These are phyloP conservation scores for Macrophomina phaseolina DNA, from an alignment of 2,329 filamentous ascomycete genomes.

Conservation along the genomic window DNA sequence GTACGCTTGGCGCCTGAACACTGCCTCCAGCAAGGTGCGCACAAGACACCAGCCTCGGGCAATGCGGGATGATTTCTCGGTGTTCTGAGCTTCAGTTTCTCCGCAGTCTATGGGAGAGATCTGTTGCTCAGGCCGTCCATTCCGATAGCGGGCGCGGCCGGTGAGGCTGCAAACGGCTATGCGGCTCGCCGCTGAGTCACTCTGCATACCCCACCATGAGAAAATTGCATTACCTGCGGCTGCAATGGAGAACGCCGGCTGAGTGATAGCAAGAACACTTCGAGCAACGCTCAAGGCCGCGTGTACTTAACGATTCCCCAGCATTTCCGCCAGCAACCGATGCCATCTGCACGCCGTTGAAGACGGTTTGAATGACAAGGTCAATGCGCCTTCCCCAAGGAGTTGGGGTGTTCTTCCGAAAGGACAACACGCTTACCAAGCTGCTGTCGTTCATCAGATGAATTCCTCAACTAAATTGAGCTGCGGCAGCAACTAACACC, in stretches of 20 bases:
- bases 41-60: slow-evolving; percentile 14
- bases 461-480: neutral
- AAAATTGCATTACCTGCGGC: slow-evolving; percentile 10
- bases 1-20: slow-evolving; percentile 13
- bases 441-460: neutral
- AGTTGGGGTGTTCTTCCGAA: slow-evolving; percentile 12
- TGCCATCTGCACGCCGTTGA: neutral
- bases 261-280: neutral
- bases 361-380: slow-evolving; percentile 9
- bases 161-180: neutral
- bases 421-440: slow-evolving; percentile 9
- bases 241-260: neutral
- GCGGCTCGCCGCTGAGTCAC: slow-evolving; percentile 21
- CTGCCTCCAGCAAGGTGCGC: neutral
- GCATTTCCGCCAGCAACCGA: neutral
- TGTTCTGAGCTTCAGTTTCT: slow-evolving; percentile 6
- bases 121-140: neutral
- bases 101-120: neutral
- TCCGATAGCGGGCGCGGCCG: slow-evolving; percentile 5
- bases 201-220: slow-evolving; percentile 13
- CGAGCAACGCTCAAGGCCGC: neutral
- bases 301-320: slow-evolving; percentile 11
- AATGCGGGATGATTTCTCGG: neutral
- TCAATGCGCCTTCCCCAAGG: slow-evolving; percentile 17
- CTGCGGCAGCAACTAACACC: neutral